Evolutionary conservation across 2,329 filamentous ascomycete genomes (phyloP), one percentile per base, ranked within the genome.

Genomic region (Aspergillus latus): DNA sequence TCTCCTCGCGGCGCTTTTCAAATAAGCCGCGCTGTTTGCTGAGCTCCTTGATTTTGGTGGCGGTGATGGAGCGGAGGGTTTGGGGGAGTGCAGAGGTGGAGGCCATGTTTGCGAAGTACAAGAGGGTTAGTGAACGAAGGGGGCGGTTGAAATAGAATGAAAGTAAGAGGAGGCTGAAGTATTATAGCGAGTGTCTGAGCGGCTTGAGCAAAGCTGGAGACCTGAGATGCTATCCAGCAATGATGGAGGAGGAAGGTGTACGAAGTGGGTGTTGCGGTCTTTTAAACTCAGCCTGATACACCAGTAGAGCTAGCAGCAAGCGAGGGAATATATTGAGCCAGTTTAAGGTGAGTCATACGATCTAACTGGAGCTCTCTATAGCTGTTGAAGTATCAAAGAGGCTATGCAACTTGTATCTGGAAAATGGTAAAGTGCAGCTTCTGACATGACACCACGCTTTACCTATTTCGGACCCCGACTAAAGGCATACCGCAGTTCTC

Each of bases 1-100:
- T 72, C 1, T 72, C 63, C 4, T 68, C 59, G 60, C 83, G 83
- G 39, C 74, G 76, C 34, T 69, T 66, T 52, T 81, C 76, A 62
- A 82, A 85, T 2, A 77, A 67, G 0, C 69, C 68, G 28, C 79
- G 80, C 58, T 83, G 78, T 60, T 80, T 80, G 29, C 77, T 74
- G 6, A 86, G 75, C 62, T 85, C 81, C n/a, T 72, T 72, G 57
- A 86, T 79, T 64, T 85, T 86, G 56, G 80, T 81, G 39, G 72
- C 72, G 16, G 81, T 84, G 65, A 84, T 82, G 34, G 79, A 78
- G 52, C 80, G 77, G 29, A 84, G 76, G 11, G 82, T 83, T 53
- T 81, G 74, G 5, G 82, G 81, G 36, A 83, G 74, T 43, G 73
- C 73, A 21, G 68, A 62, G 21, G 61, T 61, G 16, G 69, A 67